Evolutionary conservation across 2,329 filamentous ascomycete species (phyloP).

Genomic region (Lomentospora prolificans): DNA sequence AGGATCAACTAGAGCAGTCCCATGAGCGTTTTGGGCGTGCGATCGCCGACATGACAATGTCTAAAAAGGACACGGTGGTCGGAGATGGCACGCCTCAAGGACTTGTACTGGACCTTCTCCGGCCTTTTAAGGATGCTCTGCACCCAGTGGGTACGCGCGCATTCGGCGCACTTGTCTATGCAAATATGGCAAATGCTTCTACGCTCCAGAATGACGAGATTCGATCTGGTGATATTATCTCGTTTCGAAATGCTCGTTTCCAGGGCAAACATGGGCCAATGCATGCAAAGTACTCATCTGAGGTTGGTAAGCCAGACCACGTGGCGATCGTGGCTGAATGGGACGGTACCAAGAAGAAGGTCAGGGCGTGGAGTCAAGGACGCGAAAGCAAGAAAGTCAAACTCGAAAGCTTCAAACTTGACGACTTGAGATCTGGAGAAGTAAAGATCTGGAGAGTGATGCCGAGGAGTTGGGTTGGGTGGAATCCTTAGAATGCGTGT

Average conservation of each 20-base stretch:
- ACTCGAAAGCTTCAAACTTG: constrained; percentile 86
- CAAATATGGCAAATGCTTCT: constrained; percentile 88
- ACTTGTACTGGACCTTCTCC: constrained; percentile 70
- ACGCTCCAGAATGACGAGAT: constrained; percentile 90
- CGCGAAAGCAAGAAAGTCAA: constrained; percentile 89
- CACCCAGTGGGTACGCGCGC: constrained; percentile 77
- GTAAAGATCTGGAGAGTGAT: constrained; percentile 97
- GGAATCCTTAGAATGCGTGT: constrained; percentile 55
- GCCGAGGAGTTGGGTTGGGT: constrained; percentile 84
- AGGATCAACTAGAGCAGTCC: constrained; percentile 85
- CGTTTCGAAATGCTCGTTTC: constrained; percentile 85
- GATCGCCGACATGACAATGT: constrained; percentile 59
- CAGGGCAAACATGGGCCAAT: constrained; percentile 91
- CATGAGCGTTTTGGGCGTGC: constrained; percentile 73
- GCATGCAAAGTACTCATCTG: constrained; percentile 84
- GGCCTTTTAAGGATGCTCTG: constrained; percentile 63
- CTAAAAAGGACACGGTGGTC: constrained; percentile 70
- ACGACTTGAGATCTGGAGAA: constrained; percentile 85
- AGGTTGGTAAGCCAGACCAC: constrained; percentile 83
- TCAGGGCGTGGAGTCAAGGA: constrained; percentile 90
- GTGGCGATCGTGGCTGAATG: constrained; percentile 89
- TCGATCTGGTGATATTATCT: constrained; percentile 82
- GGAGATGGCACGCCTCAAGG: constrained; percentile 74
- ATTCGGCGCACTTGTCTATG: constrained; percentile 87
- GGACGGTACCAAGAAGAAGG: constrained; percentile 98